These are phyloP conservation scores for Sarocladiaceae sp. DNA, from an alignment of 2,329 filamentous ascomycete species.

Conservation along the genomic window DNA sequence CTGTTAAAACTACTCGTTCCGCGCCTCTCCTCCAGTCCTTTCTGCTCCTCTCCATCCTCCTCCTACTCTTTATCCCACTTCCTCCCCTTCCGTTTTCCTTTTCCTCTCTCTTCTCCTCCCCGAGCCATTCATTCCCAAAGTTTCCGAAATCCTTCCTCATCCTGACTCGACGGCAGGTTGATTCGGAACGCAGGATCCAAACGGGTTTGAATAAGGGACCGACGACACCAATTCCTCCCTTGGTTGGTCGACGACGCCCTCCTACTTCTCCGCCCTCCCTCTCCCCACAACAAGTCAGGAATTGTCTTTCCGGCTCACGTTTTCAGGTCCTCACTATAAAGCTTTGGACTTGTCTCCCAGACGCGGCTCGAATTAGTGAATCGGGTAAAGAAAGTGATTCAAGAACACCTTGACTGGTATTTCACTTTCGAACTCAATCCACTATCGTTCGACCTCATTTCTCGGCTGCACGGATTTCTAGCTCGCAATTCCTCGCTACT, in stretches of 20 bases:
- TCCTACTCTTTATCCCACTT: conserved; percentile 41
- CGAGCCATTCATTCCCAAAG: conserved; percentile 52
- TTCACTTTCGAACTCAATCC: conserved; percentile 20
- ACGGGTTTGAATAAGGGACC: conserved; percentile 24
- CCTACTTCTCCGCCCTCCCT: conserved; percentile 2
- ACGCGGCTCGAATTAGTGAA: conserved; percentile 14
- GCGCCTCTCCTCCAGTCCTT: conserved; percentile 50
- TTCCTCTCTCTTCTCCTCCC: conserved; percentile 26
- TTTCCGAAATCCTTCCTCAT: conserved; percentile 39
- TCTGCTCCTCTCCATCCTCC: conserved; percentile 49
- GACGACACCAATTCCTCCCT: conserved; percentile 27
- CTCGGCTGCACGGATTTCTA: conserved; percentile 11
- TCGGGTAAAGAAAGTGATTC: conserved; percentile 25
- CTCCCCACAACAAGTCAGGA: neutral
- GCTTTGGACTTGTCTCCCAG: conserved; percentile 8
- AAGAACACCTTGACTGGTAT: conserved; percentile 36
- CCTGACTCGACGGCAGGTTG: conserved; percentile 36
- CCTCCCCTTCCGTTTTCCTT: conserved; percentile 29
- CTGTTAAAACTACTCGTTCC: conserved; percentile 30
- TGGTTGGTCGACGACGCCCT: conserved; percentile 13
- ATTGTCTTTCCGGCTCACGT: neutral
- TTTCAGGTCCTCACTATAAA: conserved; percentile 10
- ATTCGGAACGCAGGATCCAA: conserved; percentile 15
- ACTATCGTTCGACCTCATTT: conserved; percentile 11
- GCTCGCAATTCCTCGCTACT: conserved; percentile 34